A percentile compares a stretch with the other conserved stretches of the same genome.
Evolutionary conservation across 2,329 filamentous ascomycete species (phyloP).

Genomic region (Dothideomycetes sp.): DNA sequence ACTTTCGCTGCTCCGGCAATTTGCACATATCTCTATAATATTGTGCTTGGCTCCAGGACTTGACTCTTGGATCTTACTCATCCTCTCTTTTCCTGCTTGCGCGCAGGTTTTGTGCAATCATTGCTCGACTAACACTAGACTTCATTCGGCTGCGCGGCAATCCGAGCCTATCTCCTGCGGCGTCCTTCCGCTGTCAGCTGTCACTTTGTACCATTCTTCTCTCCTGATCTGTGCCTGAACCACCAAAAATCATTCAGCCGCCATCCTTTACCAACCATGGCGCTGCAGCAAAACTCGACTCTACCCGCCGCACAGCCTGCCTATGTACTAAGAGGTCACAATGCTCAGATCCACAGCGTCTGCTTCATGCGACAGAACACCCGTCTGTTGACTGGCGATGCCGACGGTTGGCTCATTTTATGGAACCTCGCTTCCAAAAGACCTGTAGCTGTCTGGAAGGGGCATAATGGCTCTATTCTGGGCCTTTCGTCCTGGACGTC

Average conservation of each 20-base stretch:
- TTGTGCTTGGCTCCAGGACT: neutral
- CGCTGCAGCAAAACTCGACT: constrained; percentile 2
- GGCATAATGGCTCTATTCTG: constrained; percentile 69
- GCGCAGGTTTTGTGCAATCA: constrained; percentile 1
- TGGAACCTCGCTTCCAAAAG: constrained; percentile 82
- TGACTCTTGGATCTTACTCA: neutral
- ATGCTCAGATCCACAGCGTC: constrained; percentile 67
- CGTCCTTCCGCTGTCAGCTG: constrained; percentile 12
- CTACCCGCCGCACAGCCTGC: constrained; percentile 46
- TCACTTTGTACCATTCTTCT: constrained; percentile 6
- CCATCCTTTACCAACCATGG: neutral
- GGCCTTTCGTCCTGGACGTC: constrained; percentile 61
- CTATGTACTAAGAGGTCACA: constrained; percentile 79
- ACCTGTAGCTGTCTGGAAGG: constrained; percentile 74
- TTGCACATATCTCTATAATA: neutral
- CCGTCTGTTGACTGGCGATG: constrained; percentile 76
- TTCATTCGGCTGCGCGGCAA: constrained; percentile 5
- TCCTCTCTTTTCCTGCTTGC: neutral
- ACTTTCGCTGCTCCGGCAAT: too few species aligned
- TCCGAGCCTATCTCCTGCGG: neutral
- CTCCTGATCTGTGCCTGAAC: constrained; percentile 9
- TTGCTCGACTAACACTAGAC: neutral
- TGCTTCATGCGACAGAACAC: constrained; percentile 64
- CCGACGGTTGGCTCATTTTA: constrained; percentile 76
- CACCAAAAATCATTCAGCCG: neutral